Conservation (phyloP, 2,329 filamentous ascomycete species). For the Sporothrix inflata region DNA sequence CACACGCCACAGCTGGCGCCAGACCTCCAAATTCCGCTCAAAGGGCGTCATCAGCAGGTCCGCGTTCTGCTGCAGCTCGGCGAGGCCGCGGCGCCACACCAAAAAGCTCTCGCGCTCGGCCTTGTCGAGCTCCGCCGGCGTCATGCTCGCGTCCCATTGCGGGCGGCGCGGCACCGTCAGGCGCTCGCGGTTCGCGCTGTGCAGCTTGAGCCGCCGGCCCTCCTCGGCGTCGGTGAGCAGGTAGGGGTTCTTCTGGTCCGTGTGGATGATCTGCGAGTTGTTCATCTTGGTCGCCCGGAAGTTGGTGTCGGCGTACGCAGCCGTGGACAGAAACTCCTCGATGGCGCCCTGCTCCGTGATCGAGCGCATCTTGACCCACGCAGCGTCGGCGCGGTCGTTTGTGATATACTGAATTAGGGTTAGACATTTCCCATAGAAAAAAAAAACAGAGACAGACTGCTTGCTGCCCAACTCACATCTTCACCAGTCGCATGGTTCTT, state of each 20-base stretch:
- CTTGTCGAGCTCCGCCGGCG: slow-evolving; percentile 76
- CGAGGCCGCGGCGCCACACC: slow-evolving; percentile 85
- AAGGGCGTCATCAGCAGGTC: slow-evolving; percentile 97
- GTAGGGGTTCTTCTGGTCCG: slow-evolving; percentile 94
- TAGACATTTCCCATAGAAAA: neutral
- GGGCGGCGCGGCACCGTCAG: slow-evolving; percentile 90
- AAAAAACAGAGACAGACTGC: neutral
- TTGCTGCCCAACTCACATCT: slow-evolving; percentile 51
- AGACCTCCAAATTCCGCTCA: slow-evolving; percentile 95
- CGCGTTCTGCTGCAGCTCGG: slow-evolving; percentile 90
- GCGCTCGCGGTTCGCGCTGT: slow-evolving; percentile 75
- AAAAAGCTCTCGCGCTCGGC: slow-evolving; percentile 80
- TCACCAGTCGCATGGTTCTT: slow-evolving; percentile 81
- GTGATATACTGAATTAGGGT: slow-evolving; percentile 70
- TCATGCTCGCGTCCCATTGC: slow-evolving; percentile 84
- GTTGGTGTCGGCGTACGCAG: slow-evolving; percentile 95
- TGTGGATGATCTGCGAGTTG: slow-evolving; percentile 98
- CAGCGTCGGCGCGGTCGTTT: slow-evolving; percentile 85
- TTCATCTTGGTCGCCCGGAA: slow-evolving; percentile 99
- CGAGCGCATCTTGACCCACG: slow-evolving; percentile 99
- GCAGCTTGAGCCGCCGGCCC: slow-evolving; percentile 74
- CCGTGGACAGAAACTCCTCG: slow-evolving; percentile 94
- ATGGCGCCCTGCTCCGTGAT: slow-evolving; percentile 96
- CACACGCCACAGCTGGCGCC: slow-evolving; percentile 96
- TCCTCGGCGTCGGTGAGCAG: slow-evolving; percentile 85